These are phyloP conservation scores for Vigna nakashimae DNA, from an alignment of 306 rosid species.

Conservation along the genomic window DNA sequence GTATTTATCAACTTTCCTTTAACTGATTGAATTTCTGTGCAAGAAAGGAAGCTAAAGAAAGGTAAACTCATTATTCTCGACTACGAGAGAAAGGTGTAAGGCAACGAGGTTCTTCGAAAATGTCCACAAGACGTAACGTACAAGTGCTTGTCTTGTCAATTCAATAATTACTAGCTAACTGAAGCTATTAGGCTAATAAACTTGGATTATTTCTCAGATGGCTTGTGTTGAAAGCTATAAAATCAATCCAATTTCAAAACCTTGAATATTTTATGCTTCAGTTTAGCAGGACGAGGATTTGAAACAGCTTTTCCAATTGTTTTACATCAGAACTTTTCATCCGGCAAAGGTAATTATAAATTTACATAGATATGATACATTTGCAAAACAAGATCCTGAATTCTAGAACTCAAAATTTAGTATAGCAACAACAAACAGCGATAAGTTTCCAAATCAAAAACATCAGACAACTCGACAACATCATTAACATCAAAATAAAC, in stretches of 20 bases:
- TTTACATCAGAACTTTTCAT: neutral
- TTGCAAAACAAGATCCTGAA: conserved; percentile 24
- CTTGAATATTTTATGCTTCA: neutral
- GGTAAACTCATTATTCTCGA: neutral
- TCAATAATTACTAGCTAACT: neutral
- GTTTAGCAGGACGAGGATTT: neutral
- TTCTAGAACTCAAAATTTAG: neutral
- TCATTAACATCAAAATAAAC: neutral
- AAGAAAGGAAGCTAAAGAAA: neutral
- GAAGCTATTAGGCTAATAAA: neutral
- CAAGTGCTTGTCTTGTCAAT: neutral
- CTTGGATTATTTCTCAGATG: neutral
- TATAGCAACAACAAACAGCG: conserved; percentile 33
- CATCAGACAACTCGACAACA: neutral
- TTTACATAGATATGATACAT: neutral
- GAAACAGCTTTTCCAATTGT: neutral
- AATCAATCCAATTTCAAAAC: neutral
- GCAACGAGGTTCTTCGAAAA: neutral
- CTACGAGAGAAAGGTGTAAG: neutral
- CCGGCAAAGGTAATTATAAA: neutral
- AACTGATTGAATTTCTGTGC: neutral
- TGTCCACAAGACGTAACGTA: neutral
- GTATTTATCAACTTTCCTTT: neutral
- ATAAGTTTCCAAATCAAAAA: conserved; percentile 23
- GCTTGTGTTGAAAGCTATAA: neutral